Base-by-base conservation (phyloP, 1,284 basidiomycete genomes). In the Somion occarium region DNA sequence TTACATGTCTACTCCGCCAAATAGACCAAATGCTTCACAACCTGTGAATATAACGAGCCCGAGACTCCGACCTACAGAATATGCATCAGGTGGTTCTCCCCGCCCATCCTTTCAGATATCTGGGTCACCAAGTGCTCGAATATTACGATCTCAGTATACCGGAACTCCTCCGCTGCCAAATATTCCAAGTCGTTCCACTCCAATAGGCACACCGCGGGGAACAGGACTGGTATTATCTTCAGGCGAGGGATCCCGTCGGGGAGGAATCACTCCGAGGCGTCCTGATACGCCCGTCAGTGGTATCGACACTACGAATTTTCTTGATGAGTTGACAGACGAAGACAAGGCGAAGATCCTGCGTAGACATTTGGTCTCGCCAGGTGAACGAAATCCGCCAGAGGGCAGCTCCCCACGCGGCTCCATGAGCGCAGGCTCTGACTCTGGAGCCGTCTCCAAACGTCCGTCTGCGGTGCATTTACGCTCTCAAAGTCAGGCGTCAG, bases 281-380 rank as follows among this genome's bases (percentile, higher is more conserved):
- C 68, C 70, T 0, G 25, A 48, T 43, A 53, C 55, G 23, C 50
- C 67, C n/a, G 62, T 50, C 15, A 64, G 58, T 53, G 53, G 67
- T 56, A 60, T 66, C 65, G 48, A 65, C 59, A 22, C 59, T 60
- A 55, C 56, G 38, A 60, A 64, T 30, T 27, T 59, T 5, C 61
- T 85, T 23, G 83, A 87, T 23, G 80, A 76, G 20, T 69, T 87
- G 37, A 73, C 83, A 0, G 86, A 89, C 39, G 88, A 90, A 59
- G 90, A 94, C 62, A 96, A 93, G 71, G 86, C 86, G 1, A 80
- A 80, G 58, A 82, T 96, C 0, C 69, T 97, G 12, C 73, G 86
- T 44, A 78, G 82, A 48, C 93, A 96, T 69, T 74, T 97, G 13
- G 87, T 94, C 7, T 80, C 84, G 7, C 82, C 80, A 20, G 80